Evolutionary conservation across 306 rosid genomes (phyloP).

Genomic region (Ammopiptanthus mongolicus): DNA sequence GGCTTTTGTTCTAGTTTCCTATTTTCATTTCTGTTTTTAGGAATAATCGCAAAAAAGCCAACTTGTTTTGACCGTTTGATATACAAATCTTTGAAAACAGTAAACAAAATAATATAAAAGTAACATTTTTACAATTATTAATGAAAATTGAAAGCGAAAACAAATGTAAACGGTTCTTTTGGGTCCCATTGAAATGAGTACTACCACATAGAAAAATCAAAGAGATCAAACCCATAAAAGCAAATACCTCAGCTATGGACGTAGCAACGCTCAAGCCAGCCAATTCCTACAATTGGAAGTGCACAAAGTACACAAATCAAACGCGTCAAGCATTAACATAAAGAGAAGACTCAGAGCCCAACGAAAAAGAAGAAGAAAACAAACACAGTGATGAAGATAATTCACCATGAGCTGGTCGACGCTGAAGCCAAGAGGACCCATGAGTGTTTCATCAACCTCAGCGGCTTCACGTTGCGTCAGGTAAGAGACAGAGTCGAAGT

Average conservation of each 20-base stretch:
- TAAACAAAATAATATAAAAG: too few species aligned
- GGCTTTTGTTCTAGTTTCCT: too few species aligned
- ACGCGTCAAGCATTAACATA: background rate
- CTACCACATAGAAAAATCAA: background rate
- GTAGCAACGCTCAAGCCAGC: slow-evolving; percentile 95
- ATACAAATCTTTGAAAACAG: too few species aligned
- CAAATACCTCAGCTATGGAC: slow-evolving; percentile 78
- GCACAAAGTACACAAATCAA: background rate
- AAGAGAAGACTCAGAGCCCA: background rate
- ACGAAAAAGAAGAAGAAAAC: background rate
- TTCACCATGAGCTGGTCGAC: slow-evolving; percentile 89
- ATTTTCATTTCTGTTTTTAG: too few species aligned
- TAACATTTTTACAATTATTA: background rate
- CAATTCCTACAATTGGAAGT: slow-evolving; percentile 55
- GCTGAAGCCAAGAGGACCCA: slow-evolving; percentile 94
- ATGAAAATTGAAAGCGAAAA: too few species aligned
- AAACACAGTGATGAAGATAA: background rate
- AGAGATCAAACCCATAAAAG: background rate
- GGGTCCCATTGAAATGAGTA: background rate
- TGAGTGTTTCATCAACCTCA: slow-evolving; percentile 81
- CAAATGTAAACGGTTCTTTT: too few species aligned
- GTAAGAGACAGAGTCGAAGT: slow-evolving; percentile 53
- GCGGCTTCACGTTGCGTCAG: slow-evolving; percentile 80
- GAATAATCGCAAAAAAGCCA: too few species aligned
- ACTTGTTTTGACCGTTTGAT: too few species aligned